Base-by-base conservation (phyloP, 495 filamentous ascomycete species). In the Aspergillus funiculosus region DNA sequence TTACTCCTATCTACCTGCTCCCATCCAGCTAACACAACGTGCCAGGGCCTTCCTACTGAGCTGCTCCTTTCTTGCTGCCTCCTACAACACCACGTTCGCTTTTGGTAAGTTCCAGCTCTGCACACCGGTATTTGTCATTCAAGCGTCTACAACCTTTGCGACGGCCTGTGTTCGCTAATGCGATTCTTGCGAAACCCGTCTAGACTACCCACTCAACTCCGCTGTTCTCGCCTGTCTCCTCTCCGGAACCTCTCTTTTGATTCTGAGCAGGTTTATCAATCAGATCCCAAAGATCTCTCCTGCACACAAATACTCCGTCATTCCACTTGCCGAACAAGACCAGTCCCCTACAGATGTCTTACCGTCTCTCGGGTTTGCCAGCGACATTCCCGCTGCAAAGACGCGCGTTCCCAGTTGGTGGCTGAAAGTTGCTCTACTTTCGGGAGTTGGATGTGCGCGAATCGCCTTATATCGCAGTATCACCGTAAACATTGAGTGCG, bases 181-280 rank as follows among this genome's bases (percentile, higher is more conserved):
- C 19, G 24, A 29, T 11, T 36, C n/a, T n/a, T n/a, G n/a, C n/a
- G n/a, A n/a, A n/a, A 11, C 14, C 14, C 10, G 10, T 2, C 3
- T 32, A 76, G 72, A 68, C 48, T 68, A 66, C 34, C 71, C 72
- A 11, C 43, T 71, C 18, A 62, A 61, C 27, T 65, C 69, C 14
- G 58, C 59, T 11, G 52, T 68, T 5, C 41, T 72, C 6, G 42
- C 58, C 31, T 71, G 69, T 32, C 61, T 68, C 35, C 45, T 70
- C 21, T 52, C 61, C 11, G 71, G 62, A 13, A 19, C 56, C 13
- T 53, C 46, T 31, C 57, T 72, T 8, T 41, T 73, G 19, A 37
- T 60, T 7, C 37, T 71, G 30, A 66, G 56, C 45, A 57, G 52
- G n/a, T 62, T 67, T 28, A 28, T 55, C 15, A 41, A 32, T 42